phyloP scores from a whole-genome alignment of 2,329 filamentous ascomycete genomes.

The Acarospora socialis region DNA sequence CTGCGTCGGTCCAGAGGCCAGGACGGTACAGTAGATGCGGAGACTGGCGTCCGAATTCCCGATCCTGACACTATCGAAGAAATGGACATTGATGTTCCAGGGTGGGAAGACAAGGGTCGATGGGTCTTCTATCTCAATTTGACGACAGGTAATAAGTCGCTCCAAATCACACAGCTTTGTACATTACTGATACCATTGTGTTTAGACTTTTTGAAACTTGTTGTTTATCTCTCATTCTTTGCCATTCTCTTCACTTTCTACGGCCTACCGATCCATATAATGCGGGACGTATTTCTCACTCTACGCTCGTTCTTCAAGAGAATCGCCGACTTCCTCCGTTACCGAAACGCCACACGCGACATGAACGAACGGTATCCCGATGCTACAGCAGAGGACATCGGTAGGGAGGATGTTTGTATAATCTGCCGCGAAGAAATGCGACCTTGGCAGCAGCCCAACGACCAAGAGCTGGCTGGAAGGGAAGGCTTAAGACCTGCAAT shows the following conservation, averaged over 20 bases:
- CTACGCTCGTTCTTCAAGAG: constrained; percentile 82
- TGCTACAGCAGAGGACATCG: constrained; percentile 73
- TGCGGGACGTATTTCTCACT: constrained; percentile 89
- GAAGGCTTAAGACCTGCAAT: too few relatives aligned
- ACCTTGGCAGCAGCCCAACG: constrained; percentile 48
- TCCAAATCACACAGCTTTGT: neutral
- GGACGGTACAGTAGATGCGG: constrained; percentile 21
- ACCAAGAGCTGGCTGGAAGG: constrained; percentile 22
- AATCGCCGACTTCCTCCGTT: constrained; percentile 75
- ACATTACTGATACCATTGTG: neutral
- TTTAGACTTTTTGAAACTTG: constrained; percentile 75
- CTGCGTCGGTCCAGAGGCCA: constrained; percentile 25
- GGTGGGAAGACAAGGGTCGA: constrained; percentile 91
- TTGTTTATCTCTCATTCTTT: constrained; percentile 86
- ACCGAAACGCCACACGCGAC: constrained; percentile 79
- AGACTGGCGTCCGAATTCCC: constrained; percentile 26
- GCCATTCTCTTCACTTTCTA: constrained; percentile 86
- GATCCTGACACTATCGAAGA: constrained; percentile 70
- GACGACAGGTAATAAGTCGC: constrained; percentile 47
- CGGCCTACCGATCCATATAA: constrained; percentile 89
- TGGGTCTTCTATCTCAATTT: constrained; percentile 85
- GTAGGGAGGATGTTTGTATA: constrained; percentile 84
- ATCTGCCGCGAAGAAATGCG: constrained; percentile 96
- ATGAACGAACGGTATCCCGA: constrained; percentile 89
- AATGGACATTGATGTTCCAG: constrained; percentile 86